A percentile compares a stretch with the other conserved stretches of the same genome.
These are phyloP conservation scores for Gossypium herbaceum DNA, from an alignment of 345 rosid genomes.

Conservation along the genomic window DNA sequence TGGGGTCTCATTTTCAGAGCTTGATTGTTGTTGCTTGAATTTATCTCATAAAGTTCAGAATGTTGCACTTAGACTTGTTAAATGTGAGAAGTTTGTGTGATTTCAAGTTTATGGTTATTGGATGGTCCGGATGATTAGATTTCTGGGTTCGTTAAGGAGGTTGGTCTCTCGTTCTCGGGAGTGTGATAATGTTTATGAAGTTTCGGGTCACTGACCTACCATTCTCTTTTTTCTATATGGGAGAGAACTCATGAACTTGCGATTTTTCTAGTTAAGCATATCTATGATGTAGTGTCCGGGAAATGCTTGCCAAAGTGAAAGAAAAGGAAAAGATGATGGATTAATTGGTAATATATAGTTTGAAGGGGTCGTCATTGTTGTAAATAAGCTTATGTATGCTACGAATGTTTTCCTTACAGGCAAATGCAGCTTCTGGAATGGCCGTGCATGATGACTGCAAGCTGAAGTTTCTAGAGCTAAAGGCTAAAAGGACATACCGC, in stretches of 20 bases:
- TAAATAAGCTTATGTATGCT: background rate
- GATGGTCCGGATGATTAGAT: background rate
- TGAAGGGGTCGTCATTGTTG: background rate
- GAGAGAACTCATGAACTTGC: background rate
- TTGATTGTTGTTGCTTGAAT: background rate
- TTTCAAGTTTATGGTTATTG: background rate
- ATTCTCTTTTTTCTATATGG: background rate
- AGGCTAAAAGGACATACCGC: slow-evolving; percentile 16
- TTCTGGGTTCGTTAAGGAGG: background rate
- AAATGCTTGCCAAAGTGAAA: background rate
- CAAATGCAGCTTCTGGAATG: slow-evolving; percentile 12
- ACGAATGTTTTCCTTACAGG: background rate
- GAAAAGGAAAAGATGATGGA: background rate
- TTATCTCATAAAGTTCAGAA: background rate
- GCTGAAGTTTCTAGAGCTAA: slow-evolving; percentile 12
- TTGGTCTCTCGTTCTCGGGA: background rate
- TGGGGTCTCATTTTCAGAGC: no score
- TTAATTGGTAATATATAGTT: background rate
- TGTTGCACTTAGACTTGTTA: background rate
- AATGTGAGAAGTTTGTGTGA: background rate
- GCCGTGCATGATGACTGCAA: slow-evolving; percentile 16
- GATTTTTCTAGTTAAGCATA: background rate
- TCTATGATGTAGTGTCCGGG: background rate
- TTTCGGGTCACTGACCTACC: background rate
- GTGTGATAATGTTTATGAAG: background rate